Evolutionary conservation across 1,284 basidiomycete species (phyloP).

Genomic region (Cutaneotrichosporon sp.): DNA sequence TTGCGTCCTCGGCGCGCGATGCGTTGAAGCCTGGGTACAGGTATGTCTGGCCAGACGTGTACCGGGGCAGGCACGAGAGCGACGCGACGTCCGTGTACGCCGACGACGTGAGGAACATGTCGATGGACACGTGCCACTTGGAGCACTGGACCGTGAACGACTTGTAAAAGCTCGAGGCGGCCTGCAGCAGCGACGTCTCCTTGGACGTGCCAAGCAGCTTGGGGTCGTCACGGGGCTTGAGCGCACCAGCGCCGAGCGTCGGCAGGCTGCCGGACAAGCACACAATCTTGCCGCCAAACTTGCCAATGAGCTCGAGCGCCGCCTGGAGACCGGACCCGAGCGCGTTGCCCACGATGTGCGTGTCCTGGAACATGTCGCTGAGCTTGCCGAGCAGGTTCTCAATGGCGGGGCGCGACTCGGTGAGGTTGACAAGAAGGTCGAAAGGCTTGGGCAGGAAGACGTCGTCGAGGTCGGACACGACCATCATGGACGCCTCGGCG

Average conservation of each 20-base stretch:
- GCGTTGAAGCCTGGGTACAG: constrained; percentile 99
- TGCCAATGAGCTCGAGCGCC: constrained; percentile 87
- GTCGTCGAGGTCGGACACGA: constrained; percentile 93
- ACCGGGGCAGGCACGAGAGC: constrained; percentile 73
- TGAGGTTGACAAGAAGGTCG: constrained; percentile 89
- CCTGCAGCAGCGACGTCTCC: constrained; percentile 80
- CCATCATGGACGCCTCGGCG: constrained; percentile 89
- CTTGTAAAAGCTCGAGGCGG: constrained; percentile 94
- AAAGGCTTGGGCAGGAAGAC: constrained; percentile 96
- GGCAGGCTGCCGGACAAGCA: constrained; percentile 85
- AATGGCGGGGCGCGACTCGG: constrained; percentile 73
- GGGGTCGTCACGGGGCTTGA: constrained; percentile 94
- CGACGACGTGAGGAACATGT: constrained; percentile 97
- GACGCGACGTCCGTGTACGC: constrained; percentile 94
- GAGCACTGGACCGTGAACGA: constrained; percentile 99
- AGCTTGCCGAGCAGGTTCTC: constrained; percentile 77
- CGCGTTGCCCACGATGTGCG: constrained; percentile 83
- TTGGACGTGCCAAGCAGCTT: constrained; percentile 94
- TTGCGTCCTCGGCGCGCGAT: constrained; percentile 83
- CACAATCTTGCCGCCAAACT: constrained; percentile 93
- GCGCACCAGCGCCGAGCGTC: constrained; percentile 78
- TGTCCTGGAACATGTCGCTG: constrained; percentile 95
- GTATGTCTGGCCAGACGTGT: constrained; percentile 96
- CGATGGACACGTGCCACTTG: constrained; percentile 91
- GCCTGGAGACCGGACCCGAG: constrained; percentile 94